Base-by-base conservation (phyloP, 2,329 filamentous ascomycete genomes). In the Knoxdaviesia proteae region DNA sequence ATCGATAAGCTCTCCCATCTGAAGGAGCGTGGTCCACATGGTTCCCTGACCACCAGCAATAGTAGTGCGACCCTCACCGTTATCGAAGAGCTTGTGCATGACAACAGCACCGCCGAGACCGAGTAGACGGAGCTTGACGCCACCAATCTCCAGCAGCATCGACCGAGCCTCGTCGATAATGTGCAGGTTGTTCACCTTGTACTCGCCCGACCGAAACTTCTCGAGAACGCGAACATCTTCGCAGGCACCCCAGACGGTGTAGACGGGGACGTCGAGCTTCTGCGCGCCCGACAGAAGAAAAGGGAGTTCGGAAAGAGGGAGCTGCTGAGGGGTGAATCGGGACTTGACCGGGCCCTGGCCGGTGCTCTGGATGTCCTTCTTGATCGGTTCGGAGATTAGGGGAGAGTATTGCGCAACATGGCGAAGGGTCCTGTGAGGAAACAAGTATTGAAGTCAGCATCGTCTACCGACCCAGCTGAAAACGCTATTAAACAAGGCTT, bases 81-180 rank as follows among this genome's bases (percentile, higher is more conserved):
- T 98, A 60, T 98, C 90, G 55, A 98, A 98, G 11, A 98, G 74
- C 69, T 98, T 98, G 70, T 98, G 90, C 86, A 98, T 98, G 46
- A 98, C 90, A 5, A 98, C 88, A 6, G 90, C 90, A 53, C 90
- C 90, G 49, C 90, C 90, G 34, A 98, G 70, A 48, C 90, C 90
- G 32, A 98, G 74, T 41, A 98, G 71, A 54, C 90, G 82, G 49
- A 98, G 75, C 71, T 96, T 96, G 44, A 98, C 84, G 45, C 90
- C 90, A 44, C 88, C 90, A 47, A 96, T 70, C 62, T 98, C 90
- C 45, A 98, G 71, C 51, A 98, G 68, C 68, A 93, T 83, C 35
- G 90, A 96, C 58, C 88, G 88, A 42, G 90, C 87, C 67, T 98
- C 90, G 51, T 98, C 90, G 53, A 98, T 94, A 56, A 98, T 94